Base-by-base conservation (phyloP, 306 rosid species). In the Coriaria nepalensis region DNA sequence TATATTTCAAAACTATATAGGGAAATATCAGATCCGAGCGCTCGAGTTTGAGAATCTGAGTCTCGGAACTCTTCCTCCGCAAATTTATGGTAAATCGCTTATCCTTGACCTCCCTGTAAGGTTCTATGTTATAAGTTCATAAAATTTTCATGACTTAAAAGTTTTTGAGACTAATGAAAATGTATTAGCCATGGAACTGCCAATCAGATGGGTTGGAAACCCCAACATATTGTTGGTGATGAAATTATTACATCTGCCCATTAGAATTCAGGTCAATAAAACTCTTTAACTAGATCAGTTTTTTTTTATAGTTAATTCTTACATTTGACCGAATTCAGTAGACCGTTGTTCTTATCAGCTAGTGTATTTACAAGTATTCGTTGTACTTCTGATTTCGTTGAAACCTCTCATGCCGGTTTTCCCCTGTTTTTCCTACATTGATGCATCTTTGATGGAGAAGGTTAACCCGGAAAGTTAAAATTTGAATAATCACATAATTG, bases 331-430 rank as follows among this genome's bases (percentile, higher is more conserved):
- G n/a, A 6, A 38, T 50, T 53, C 59, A 41, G 43, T 37, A n/a
- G n/a, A n/a, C n/a, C 50, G 10, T 14, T 9, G 41, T n/a, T 65
- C 56, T 57, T 66, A 37, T 61, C 82, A 85, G 98, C 61, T 90
- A 78, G 72, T 77, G 44, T 92, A 85, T 73, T 39, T 90, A 35
- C 98, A 90, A 71, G 38, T 81, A 51, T 79, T 75, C 70, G 75
- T 65, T 0, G 13, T 68, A 10, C 82, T 82, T 0, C 80, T 95
- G 51, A 54, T 85, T 46, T 14, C 77, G 58, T 68, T 90, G 73
- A 85, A 76, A 65, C 98, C 98, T 43, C 70, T 90, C 43, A 95
- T 90, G 40, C 92, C 98, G 33, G 70, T 92, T 47, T 66, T 90
- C 58, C 98, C 95, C 35, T 90, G 98, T 65, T 90, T 90, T 64